A percentile compares a stretch with the other conserved stretches of the same genome.
These are phyloP conservation scores for Andrographis paniculata DNA, from an alignment of 305 asterid species.

Conservation along the genomic window DNA sequence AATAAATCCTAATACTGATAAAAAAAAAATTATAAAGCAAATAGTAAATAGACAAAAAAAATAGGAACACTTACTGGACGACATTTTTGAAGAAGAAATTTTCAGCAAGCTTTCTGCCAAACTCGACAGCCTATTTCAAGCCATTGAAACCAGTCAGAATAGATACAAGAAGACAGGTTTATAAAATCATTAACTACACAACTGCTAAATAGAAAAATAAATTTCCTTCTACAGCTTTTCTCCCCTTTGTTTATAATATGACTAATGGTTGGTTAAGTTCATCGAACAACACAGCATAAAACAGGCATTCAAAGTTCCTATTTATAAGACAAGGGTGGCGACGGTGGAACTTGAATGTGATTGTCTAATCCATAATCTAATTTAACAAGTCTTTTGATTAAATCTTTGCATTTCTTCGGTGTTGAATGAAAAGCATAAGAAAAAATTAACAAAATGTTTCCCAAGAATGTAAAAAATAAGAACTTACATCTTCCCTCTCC, in stretches of 20 bases:
- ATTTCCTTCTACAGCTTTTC: too few species aligned
- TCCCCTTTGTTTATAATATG: too few species aligned
- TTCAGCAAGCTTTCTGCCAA: conserved; percentile 74
- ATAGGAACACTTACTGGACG: conserved; percentile 51
- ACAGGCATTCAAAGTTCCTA: too few species aligned
- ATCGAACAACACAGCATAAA: too few species aligned
- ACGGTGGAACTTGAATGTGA: too few species aligned
- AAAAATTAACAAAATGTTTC: background rate
- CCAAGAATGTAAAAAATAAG: conserved; percentile 15
- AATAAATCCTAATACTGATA: background rate
- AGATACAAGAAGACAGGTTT: background rate
- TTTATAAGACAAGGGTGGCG: too few species aligned
- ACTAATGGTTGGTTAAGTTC: too few species aligned
- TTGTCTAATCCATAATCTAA: too few species aligned
- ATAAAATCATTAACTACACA: too few species aligned
- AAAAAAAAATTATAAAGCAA: conserved; percentile 7
- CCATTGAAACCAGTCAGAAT: conserved; percentile 18
- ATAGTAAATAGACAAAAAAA: background rate
- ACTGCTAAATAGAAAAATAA: too few species aligned
- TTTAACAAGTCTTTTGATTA: too few species aligned
- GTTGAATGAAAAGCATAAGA: background rate
- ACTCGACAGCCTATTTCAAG: conserved; percentile 71
- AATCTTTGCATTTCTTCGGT: too few species aligned
- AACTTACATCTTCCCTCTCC: conserved; percentile 80
- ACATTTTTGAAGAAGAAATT: conserved; percentile 67